Base-by-base conservation (phyloP, 306 rosid species). In the Prunus dulcis region DNA sequence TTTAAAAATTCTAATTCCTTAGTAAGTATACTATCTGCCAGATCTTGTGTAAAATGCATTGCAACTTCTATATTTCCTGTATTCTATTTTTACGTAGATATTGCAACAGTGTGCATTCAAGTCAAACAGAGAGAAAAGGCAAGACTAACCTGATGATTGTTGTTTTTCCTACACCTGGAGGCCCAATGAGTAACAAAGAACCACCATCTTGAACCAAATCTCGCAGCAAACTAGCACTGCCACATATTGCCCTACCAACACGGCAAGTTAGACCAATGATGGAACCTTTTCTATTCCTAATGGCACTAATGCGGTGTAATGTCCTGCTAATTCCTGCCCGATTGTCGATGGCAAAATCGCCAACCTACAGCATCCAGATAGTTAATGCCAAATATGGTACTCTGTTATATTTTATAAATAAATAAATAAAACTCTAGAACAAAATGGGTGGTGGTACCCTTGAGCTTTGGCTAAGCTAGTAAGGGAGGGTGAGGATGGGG, bases 241-340 rank as follows among this genome's bases (percentile, higher is more conserved):
- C 97, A 3, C 96, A 87, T 82, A 94, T 88, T 57, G 93, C 99
- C 75, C 99, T 81, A 65, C 97, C 98, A 81, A 91, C 97, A 75
- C 97, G 90, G 85, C 98, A 95, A 77, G 99, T 92, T 73, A 95
- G 85, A 79, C 99, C 99, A 76, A 92, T 89, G 82, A 92, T 95
- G 64, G 85, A 75, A 65, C 98, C 90, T 80, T 91, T 95, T 17
- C 97, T 85, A 83, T 95, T 95, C 88, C 93, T 92, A 84, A 95
- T 89, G 81, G 93, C 96, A 84, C 98, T 96, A 28, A 96, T 92
- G 28, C 93, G 91, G 86, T 92, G 98, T 78, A 96, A 85, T 53
- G 99, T 91, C 88, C 98, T 82, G 80, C 98, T 96, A 70, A 96
- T 96, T 75, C 98, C 99, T 51, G 97, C 98, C 88, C 98, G 84